Percentiles rank a stretch among this genome's conserved stretches.
phyloP scores from a whole-genome alignment of 495 filamentous ascomycete genomes.

The Xylaria bambusicola region DNA sequence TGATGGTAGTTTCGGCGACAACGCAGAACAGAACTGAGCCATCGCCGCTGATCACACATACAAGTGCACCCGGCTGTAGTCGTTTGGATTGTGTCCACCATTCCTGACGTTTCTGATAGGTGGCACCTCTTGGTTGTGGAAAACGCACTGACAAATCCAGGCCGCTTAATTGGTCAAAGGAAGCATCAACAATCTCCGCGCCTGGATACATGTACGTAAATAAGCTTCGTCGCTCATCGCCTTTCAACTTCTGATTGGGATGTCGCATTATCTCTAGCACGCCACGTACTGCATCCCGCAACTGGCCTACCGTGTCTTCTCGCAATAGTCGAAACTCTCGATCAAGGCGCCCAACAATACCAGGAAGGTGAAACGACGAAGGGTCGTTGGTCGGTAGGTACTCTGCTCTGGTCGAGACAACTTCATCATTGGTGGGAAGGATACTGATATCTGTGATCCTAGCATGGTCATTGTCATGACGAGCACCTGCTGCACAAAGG shows the following conservation, averaged over 20 bases:
- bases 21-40: slow-evolving; percentile 56
- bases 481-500: slow-evolving; percentile 52
- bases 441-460: slow-evolving; percentile 63
- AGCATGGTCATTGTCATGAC: slow-evolving; percentile 69
- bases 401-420: slow-evolving; percentile 51
- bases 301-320: slow-evolving; percentile 65
- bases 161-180: slow-evolving; percentile 52
- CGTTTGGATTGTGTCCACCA: slow-evolving; percentile 65
- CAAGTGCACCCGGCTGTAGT: slow-evolving; percentile 57
- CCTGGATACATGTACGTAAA: slow-evolving; percentile 45
- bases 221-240: slow-evolving; percentile 22
- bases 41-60: slow-evolving; percentile 57
- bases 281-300: slow-evolving; percentile 57
- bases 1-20: slow-evolving; percentile 44
- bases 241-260: slow-evolving; percentile 5
- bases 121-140: slow-evolving; percentile 49
- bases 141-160: slow-evolving; percentile 59
- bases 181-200: slow-evolving; percentile 36
- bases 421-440: slow-evolving; percentile 65
- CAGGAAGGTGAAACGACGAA: slow-evolving; percentile 55
- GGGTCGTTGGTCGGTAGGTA: slow-evolving; percentile 62
- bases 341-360: slow-evolving; percentile 64
- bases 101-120: slow-evolving; percentile 43
- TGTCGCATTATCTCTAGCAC: slow-evolving; percentile 36
- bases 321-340: slow-evolving; percentile 69